Evolutionary conservation across 2,329 filamentous ascomycete genomes (phyloP).

Genomic region (Penicillium expansum): DNA sequence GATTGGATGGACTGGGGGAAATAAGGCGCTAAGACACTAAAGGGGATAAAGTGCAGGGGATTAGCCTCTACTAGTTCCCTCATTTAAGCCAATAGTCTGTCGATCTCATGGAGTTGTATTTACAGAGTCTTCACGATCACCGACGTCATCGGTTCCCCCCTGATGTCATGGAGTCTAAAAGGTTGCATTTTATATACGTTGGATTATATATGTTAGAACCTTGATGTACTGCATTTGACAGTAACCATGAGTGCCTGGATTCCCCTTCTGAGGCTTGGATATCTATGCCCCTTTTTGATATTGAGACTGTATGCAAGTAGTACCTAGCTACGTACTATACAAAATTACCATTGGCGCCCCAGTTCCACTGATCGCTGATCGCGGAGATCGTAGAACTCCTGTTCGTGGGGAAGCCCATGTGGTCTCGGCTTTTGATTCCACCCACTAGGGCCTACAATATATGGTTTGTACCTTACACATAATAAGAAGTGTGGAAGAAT

Average conservation of each 20-base stretch:
- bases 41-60: background rate
- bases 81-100: slow-evolving; percentile 11
- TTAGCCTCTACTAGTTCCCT: background rate
- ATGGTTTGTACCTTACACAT: background rate
- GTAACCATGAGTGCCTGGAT: background rate
- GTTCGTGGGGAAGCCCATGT: slow-evolving; percentile 8
- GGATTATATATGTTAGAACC: too few relatives aligned
- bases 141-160: slow-evolving; percentile 22
- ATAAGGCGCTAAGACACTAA: background rate
- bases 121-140: slow-evolving; percentile 17
- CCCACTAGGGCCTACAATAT: background rate
- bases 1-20: background rate
- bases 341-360: background rate
- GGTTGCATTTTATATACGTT: background rate
- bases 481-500: too few relatives aligned
- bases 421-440: background rate
- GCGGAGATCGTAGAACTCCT: background rate
- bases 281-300: background rate
- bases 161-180: slow-evolving; percentile 20
- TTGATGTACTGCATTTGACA: background rate
- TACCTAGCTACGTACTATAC: background rate
- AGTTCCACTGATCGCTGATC: slow-evolving; percentile 2
- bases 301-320: background rate
- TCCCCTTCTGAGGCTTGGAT: background rate
- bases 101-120: slow-evolving; percentile 9